Base-by-base conservation (phyloP, 2,329 filamentous ascomycete genomes). In the Penicillium sp. region DNA sequence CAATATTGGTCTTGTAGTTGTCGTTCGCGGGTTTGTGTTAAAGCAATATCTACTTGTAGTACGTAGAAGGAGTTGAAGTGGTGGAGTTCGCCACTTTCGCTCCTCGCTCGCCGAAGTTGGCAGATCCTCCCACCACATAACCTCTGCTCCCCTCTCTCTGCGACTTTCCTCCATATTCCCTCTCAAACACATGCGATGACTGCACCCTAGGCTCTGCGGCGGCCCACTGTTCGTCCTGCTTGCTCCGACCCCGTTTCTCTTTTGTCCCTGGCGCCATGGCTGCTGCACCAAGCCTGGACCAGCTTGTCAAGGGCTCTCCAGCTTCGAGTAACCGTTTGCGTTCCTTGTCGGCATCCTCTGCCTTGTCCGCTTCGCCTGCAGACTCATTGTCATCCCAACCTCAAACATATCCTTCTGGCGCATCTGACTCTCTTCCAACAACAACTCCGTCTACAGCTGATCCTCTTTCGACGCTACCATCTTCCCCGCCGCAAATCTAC, bases 401-500 rank as follows among this genome's bases (percentile, higher is more conserved):
- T 46, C 58, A 21, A 23, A 60, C 66, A 4, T 68, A 68, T 44
- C 56, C 62, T 26, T 60, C 66, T 46, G 62, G 58, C 17, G 58
- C 68, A 50, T 65, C 66, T 35, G 69, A 79, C 79, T 56, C 69
- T 79, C 78, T 72, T 76, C 81, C 70, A 79, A 82, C 73, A 68
- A 75, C 67, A 76, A 82, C 66, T 69, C 80, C 66, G 68, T 81
- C 69, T 71, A 75, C 81, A 61, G 77, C 80, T 61, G 92, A 96
- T 75, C 92, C 92, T 30, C 86, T 94, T 65, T 89, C 88, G 70
- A 88, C 90, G 64, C 88, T 94, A 17, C 93, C 93, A n/a, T 94
- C 91, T 73, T 92, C 92, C 17, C 93, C 93, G 50, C 92, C 92
- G 58, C 95, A 97, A 83, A 97, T 99, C 74, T 99, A 99, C 81